Conservation (phyloP, 768 basidiomycete species). For the Pleurotus djamor region DNA sequence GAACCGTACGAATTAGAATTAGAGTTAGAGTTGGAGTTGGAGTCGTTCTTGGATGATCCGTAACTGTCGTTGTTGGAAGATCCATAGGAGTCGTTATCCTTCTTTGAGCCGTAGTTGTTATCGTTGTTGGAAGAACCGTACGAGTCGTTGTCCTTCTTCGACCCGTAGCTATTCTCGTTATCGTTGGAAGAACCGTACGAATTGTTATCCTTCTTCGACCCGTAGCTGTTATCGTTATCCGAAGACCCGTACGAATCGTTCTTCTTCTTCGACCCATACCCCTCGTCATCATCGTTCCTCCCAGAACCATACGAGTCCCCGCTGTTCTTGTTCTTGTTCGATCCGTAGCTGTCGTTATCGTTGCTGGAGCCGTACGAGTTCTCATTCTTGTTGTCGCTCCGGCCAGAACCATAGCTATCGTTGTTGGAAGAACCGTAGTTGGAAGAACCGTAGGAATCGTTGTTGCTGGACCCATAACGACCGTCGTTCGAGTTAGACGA, state of each 20-base stretch:
- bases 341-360: slow-evolving; percentile 13
- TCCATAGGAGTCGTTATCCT: slow-evolving; percentile 16
- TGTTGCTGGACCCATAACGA: not conserved
- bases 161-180: not conserved
- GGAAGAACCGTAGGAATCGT: not conserved
- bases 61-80: slow-evolving; percentile 13
- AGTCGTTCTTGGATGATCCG: slow-evolving; percentile 10
- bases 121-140: slow-evolving; percentile 2
- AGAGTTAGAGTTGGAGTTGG: slow-evolving; percentile 24
- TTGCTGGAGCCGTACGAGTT: slow-evolving; percentile 24
- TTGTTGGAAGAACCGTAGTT: slow-evolving; percentile 13
- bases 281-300: not conserved
- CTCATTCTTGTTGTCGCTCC: slow-evolving; percentile 12
- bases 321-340: slow-evolving; percentile 1
- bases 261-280: not conserved
- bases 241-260: not conserved
- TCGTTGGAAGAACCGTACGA: not conserved
- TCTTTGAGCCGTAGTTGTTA: slow-evolving; percentile 1
- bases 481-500: not conserved
- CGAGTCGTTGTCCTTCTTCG: not conserved
- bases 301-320: not conserved
- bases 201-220: not conserved
- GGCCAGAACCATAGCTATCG: slow-evolving; percentile 6
- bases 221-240: not conserved
- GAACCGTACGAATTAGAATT: slow-evolving; percentile 18